Evolutionary conservation across 179 eudicot species (phyloP), one percentile per base, ranked within the genome.

Genomic region (Patellifolia procumbens): DNA sequence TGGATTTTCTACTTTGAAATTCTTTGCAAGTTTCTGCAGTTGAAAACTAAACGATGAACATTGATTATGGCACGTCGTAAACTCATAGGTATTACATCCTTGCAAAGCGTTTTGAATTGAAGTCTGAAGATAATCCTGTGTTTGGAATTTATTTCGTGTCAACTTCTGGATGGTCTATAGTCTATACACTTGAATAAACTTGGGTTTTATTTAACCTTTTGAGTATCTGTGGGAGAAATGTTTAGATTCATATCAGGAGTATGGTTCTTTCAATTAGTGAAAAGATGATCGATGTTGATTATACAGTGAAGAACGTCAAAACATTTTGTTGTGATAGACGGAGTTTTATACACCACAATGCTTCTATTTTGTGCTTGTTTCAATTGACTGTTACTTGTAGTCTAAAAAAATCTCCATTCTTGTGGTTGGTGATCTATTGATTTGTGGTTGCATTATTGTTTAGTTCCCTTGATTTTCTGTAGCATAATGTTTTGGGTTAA

Each of bases 391-490:
- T 62, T 26, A 45, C n/a, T 67, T 43, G 43, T 17, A 22, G 72
- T 28, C 34, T 65, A 28, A 12, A 37, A 37, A 39, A 17, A 66
- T 17, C 29, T 28, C 2, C 35, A 68, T 46, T 46, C 56, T 39
- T 28, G 12, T 55, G n/a, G n/a, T 31, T 61, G 65, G 65, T 61
- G 65, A 31, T 61, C n/a, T n/a, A n/a, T 55, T 55, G 28, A n/a
- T 22, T 29, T 68, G 37, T 48, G 56, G 35, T 65, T 68, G 37
- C 56, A n/a, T n/a, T n/a, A n/a, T n/a, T n/a, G n/a, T n/a, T n/a
- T n/a, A n/a, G n/a, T n/a, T n/a, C n/a, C n/a, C 72, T 28, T 45
- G 32, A 5, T 68, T 64, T 45, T 46, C 49, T 46, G 42, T 24
- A 68, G 46, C 51, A 46, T 24, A 68, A 68, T 45, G 12, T 45